phyloP scores from a whole-genome alignment of 2,329 filamentous ascomycete species.

The Colletotrichum shisoi region DNA sequence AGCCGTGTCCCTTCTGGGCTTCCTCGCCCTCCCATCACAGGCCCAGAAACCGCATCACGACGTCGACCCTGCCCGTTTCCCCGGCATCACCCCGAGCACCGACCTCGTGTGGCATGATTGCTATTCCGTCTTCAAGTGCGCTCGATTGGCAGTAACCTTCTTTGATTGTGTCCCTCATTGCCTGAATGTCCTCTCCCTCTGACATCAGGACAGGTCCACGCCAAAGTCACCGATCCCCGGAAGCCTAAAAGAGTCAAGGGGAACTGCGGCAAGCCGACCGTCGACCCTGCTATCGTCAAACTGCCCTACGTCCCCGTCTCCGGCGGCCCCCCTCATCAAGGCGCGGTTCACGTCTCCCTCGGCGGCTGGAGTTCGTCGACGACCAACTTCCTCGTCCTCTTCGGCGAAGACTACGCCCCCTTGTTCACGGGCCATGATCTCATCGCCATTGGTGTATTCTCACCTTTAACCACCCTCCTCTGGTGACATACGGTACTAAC shows the following conservation, averaged over 20 bases:
- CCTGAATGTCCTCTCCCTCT: neutral
- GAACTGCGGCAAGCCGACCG: constrained; percentile 14
- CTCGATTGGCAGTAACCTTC: neutral
- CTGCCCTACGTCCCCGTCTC: constrained; percentile 15
- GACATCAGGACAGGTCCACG: constrained; percentile 8
- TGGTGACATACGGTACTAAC: neutral
- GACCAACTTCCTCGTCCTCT: constrained; percentile 26
- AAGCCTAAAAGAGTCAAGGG: constrained; percentile 16
- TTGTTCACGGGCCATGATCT: constrained; percentile 17
- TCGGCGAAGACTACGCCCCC: constrained; percentile 23
- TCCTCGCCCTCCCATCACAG: neutral
- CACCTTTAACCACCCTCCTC: too few relatives aligned
- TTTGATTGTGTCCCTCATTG: too few relatives aligned
- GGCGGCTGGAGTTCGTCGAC: constrained; percentile 27
- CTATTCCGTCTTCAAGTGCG: constrained; percentile 23
- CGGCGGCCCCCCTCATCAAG: constrained; percentile 6
- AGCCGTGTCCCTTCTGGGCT: neutral
- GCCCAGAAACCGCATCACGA: constrained; percentile 19
- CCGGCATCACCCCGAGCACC: constrained; percentile 1
- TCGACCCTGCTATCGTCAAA: constrained; percentile 26
- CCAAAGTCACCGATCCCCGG: constrained; percentile 15
- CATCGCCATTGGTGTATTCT: constrained; percentile 20
- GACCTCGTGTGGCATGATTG: constrained; percentile 25
- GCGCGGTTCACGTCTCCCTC: constrained; percentile 16
- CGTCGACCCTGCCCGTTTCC: constrained; percentile 2